Base-by-base conservation (phyloP, 2,329 filamentous ascomycete genomes). In the Trichoderma asperellum region DNA sequence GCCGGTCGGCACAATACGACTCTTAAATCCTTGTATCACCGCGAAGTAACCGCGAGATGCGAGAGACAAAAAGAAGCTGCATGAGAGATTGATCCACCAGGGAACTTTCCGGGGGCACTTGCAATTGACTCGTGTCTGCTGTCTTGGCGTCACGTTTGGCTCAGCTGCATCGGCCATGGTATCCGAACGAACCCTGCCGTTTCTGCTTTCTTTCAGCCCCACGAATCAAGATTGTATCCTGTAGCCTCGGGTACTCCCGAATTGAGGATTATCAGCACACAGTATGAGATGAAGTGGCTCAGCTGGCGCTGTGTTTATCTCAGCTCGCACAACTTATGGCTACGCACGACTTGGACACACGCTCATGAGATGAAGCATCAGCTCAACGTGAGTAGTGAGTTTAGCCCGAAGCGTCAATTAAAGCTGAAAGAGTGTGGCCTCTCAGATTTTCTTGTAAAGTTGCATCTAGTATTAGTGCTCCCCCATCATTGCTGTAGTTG, bases 161-260 rank as follows among this genome's bases (percentile, higher is more conserved):
- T 24, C 53, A 57, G 53, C 29, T 66, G 27, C n/a, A 21, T 66
- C 53, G 37, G 62, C 53, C 18, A 56, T 6, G n/a, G 12, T 10
- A 58, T 66, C 62, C 52, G 62, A 47, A 34, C n/a, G 47, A 24
- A 34, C 53, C 52, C 62, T 66, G 35, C 37, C 53, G 16, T 18
- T 47, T 43, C 27, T 56, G 40, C 40, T 49, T 11, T 49, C 11
- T 24, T 49, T 49, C 27, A 34, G 37, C 53, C 62, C 52, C 53
- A 58, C 21, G 8, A 35, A 47, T 56, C 35, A 43, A 47, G 35
- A 65, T 47, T 27, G 27, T 47, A 35, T 57, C 27, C 5, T 47
- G 24, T 65, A 18, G 35, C 6, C 14, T 57, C 62, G 37, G 62
- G 27, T 5, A 14, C 24, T 66, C 53, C 62, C 62, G 53, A 57